A percentile compares a stretch with the other conserved stretches of the same genome.
Conservation (phyloP, 768 basidiomycete genomes). For the Terana coerulea region DNA sequence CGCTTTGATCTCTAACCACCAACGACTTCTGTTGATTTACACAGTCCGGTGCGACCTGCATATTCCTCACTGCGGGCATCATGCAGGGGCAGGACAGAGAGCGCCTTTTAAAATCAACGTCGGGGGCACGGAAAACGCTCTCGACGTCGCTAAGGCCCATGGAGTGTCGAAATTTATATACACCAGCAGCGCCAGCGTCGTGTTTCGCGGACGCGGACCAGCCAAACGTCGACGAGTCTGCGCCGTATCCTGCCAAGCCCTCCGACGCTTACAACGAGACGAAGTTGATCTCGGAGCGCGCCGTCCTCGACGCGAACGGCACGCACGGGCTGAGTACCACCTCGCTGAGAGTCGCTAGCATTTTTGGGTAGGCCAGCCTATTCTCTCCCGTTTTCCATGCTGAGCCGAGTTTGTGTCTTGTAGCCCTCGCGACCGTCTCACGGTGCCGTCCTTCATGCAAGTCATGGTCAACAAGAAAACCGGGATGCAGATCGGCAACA, state of each 20-base stretch:
- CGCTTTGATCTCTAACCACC: not conserved
- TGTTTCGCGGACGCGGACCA: constrained; percentile 44
- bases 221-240: constrained; percentile 46
- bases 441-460: not conserved
- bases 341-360: constrained; percentile 49
- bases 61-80: constrained; percentile 55
- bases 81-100: constrained; percentile 33
- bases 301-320: constrained; percentile 43
- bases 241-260: constrained; percentile 35
- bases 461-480: not conserved
- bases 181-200: constrained; percentile 48
- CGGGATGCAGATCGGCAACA: constrained; percentile 32
- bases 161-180: constrained; percentile 48
- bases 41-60: constrained; percentile 36
- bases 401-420: not conserved
- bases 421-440: not conserved
- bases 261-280: constrained; percentile 51
- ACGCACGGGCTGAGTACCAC: constrained; percentile 41
- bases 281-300: constrained; percentile 47
- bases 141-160: constrained; percentile 36
- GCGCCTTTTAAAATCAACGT: constrained; percentile 50
- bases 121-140: constrained; percentile 42
- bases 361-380: constrained; percentile 41
- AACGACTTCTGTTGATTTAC: not conserved
- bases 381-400: not conserved